Conservation (phyloP, 2,329 filamentous ascomycete species). For the Fusarium continuum region DNA sequence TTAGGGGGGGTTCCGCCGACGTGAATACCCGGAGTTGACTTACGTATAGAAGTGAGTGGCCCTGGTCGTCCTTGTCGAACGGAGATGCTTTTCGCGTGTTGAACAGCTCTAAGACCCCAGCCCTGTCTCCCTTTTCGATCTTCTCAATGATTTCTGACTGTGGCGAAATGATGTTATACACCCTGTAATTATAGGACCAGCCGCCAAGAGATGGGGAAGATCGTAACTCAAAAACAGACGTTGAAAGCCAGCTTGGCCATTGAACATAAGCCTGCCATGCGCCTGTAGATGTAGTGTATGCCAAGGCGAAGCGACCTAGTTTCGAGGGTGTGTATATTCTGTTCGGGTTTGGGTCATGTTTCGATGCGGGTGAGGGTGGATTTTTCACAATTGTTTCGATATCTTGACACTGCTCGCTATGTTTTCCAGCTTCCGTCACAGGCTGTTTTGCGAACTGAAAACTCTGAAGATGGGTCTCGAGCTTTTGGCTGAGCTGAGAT, state of each 20-base stretch:
- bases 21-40: background rate
- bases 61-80: constrained; percentile 30
- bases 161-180: constrained; percentile 35
- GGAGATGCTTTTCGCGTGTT: constrained; percentile 31
- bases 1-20: no score
- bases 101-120: constrained; percentile 38
- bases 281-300: constrained; percentile 3
- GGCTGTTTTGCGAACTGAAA: background rate
- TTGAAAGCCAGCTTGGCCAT: constrained; percentile 40
- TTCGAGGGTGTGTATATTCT: constrained; percentile 13
- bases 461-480: background rate
- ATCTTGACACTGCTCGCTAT: background rate
- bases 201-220: constrained; percentile 22
- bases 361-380: background rate
- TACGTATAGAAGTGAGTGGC: constrained; percentile 32
- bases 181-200: constrained; percentile 33
- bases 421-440: background rate
- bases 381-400: background rate
- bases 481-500: constrained; percentile 2
- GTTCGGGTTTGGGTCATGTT: background rate
- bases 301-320: constrained; percentile 16
- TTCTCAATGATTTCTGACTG: constrained; percentile 27
- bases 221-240: constrained; percentile 21
- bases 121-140: constrained; percentile 19
- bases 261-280: constrained; percentile 39